Base-by-base conservation (phyloP, 805 yeast genomes). In the Candida nitratophila region DNA sequence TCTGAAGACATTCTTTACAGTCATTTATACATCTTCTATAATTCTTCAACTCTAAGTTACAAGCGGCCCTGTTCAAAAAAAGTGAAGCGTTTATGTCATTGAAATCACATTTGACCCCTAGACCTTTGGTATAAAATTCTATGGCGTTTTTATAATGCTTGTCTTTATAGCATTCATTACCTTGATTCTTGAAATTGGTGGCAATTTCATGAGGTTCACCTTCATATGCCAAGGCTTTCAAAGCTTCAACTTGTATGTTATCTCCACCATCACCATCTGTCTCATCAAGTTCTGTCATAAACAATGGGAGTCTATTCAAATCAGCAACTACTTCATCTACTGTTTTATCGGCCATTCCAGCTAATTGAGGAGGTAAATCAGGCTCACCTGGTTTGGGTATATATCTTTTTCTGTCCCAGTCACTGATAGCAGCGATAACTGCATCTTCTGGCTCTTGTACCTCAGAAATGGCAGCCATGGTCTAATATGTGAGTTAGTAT, bases 171-270 rank as follows among this genome's bases (percentile, higher is more conserved):
- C 86, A 76, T 15, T 88, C 97, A 61, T 95, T 93, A 6, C 99
- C 99, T 59, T 91, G 97, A 48, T 77, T 81, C 50, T 89, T 88
- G 69, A 90, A 93, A 57, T 89, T 90, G 21, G 77, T 72, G 4
- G 97, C 97, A 31, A 89, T 70, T 57, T 93, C 99, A 55, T 84
- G 81, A 0, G 97, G 96, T 50, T 88, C 96, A 38, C 98, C 99
- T 41, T 93, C 99, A 57, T 87, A 89, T 0, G 95, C 96, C 52
- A 93, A 69, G 5, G 96, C 91, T 57, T 83, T 83, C 45, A 93
- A 71, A 0, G 99, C 99, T 58, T 91, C 98, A 16, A 93, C 65
- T 42, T 79, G 82, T 4, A 71, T 57, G 56, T 86, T 86, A 37
- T 80, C 83, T 29, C 89, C 91, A 39, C 86, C 87, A 4, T 74